phyloP scores from a whole-genome alignment of 805 yeast genomes.

The Saturnispora bothae region DNA sequence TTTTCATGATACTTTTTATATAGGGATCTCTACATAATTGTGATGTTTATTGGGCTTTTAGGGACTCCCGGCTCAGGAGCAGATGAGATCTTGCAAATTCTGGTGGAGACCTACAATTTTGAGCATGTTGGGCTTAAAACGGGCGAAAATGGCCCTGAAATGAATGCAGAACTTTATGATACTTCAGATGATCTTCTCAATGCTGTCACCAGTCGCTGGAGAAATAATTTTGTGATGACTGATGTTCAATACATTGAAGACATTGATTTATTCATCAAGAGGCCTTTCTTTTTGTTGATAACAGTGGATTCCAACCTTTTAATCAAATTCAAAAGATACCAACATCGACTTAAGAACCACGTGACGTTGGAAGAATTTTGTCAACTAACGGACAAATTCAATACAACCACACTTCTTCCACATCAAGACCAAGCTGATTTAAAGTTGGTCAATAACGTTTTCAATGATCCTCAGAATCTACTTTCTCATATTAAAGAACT shows the following conservation, averaged over 20 bases:
- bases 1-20: no score
- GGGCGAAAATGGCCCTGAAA: background rate
- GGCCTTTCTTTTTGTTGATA: conserved; percentile 80
- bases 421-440: conserved; percentile 38
- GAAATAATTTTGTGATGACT: conserved; percentile 45
- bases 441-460: conserved; percentile 43
- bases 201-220: conserved; percentile 60
- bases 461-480: conserved; percentile 26
- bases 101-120: conserved; percentile 1
- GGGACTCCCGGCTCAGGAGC: conserved; percentile 66
- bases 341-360: conserved; percentile 1
- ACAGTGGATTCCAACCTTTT: conserved; percentile 64
- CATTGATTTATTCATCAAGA: conserved; percentile 39
- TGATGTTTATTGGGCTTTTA: conserved; percentile 64
- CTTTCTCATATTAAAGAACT: conserved; percentile 30
- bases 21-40: background rate
- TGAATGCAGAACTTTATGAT: conserved; percentile 3
- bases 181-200: conserved; percentile 37
- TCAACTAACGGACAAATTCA: conserved; percentile 5
- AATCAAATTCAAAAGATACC: conserved; percentile 32
- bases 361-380: conserved; percentile 13
- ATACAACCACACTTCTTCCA: conserved; percentile 20
- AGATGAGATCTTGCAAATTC: conserved; percentile 32
- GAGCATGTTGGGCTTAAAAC: conserved; percentile 1
- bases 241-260: conserved; percentile 34